A percentile compares a stretch with the other conserved stretches of the same genome.
These are phyloP conservation scores for Pyrrhoderma lamaoense DNA, from an alignment of 1,284 basidiomycete species.

Conservation along the genomic window DNA sequence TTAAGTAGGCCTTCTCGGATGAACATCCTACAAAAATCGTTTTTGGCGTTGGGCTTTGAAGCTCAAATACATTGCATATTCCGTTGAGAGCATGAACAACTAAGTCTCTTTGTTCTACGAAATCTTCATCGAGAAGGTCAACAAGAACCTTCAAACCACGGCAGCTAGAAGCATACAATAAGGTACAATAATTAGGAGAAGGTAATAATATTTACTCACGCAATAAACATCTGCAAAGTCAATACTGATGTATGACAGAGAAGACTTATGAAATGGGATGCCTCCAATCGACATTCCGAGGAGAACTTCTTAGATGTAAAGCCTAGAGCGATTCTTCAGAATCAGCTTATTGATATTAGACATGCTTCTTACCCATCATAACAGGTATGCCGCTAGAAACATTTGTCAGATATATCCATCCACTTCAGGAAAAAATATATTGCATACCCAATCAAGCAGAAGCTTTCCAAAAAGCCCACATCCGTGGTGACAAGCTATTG, in stretches of 20 bases:
- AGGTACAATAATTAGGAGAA: conserved; percentile 9
- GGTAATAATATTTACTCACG: conserved; percentile 46
- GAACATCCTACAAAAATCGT: conserved; percentile 98
- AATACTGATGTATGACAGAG: conserved; percentile 89
- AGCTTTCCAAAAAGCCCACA: conserved; percentile 84
- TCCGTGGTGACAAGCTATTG: conserved; percentile 82
- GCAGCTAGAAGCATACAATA: conserved; percentile 47
- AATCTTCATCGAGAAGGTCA: conserved; percentile 94
- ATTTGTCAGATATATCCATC: conserved; percentile 5
- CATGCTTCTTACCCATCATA: conserved; percentile 63
- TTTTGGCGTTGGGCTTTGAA: conserved; percentile 91
- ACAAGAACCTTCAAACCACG: conserved; percentile 91
- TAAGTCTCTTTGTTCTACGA: conserved; percentile 82
- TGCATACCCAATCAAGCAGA: conserved; percentile 84
- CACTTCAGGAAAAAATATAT: not conserved
- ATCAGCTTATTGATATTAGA: conserved; percentile 17
- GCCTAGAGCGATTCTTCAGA: conserved; percentile 32
- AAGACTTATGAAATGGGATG: conserved; percentile 89
- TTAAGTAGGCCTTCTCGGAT: conserved; percentile 92
- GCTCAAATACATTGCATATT: conserved; percentile 90
- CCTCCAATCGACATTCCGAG: conserved; percentile 89
- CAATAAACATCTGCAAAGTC: conserved; percentile 97
- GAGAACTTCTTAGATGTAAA: conserved; percentile 95
- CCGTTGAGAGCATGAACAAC: conserved; percentile 92
- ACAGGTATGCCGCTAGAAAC: conserved; percentile 74